Conservation (phyloP, 176 grass and related monocot species). For the Melocanna baccifera region DNA sequence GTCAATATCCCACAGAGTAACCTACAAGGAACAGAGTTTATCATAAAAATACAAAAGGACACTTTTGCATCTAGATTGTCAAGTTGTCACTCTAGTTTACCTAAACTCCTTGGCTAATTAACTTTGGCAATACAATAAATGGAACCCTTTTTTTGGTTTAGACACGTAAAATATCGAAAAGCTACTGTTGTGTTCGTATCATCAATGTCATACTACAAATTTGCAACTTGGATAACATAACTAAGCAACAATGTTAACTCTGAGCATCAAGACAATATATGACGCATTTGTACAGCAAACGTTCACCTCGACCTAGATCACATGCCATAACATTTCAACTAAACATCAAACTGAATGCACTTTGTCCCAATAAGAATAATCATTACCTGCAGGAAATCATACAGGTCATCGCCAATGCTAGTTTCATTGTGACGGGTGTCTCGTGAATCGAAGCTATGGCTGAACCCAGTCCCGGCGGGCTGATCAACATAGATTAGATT, state of each 20-base stretch:
- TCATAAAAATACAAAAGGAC: not conserved
- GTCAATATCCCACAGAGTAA: not conserved
- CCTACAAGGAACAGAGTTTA: not conserved
- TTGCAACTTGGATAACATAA: not conserved
- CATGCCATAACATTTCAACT: not conserved
- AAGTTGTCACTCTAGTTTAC: constrained; percentile 1
- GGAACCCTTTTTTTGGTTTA: not conserved
- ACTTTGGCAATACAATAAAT: not conserved
- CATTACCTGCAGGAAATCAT: constrained; percentile 83
- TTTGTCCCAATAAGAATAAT: not conserved
- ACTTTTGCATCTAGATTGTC: not conserved
- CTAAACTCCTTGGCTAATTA: not conserved
- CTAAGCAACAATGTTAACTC: not conserved
- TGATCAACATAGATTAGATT: no score
- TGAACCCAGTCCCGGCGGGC: no score
- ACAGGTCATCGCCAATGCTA: constrained; percentile 67
- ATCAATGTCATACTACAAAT: not conserved
- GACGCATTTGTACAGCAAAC: not conserved
- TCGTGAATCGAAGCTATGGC: no score
- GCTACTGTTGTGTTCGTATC: not conserved
- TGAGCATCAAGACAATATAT: not conserved
- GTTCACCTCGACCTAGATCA: not conserved
- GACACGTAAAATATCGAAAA: no score
- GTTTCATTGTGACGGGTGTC: no score
- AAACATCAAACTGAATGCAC: not conserved